Base-by-base conservation (phyloP, 768 basidiomycete genomes). In the Leccinum arenicola region DNA sequence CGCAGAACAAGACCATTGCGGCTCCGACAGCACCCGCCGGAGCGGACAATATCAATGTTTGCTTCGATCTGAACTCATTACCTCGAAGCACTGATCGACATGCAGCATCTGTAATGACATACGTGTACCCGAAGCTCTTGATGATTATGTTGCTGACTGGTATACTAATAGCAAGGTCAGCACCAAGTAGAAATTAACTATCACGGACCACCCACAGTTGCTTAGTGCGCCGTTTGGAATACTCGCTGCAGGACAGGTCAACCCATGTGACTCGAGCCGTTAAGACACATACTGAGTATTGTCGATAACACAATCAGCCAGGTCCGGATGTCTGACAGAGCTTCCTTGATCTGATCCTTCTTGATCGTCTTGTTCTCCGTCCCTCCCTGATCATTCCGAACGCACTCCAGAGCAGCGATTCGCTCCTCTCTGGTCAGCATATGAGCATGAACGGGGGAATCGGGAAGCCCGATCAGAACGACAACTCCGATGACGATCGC, bases 381-480 rank as follows among this genome's bases (percentile, higher is more conserved):
- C 1, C 86, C 87, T 47, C 84, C 83, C 61, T 84, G 81, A 61
- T 86, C 85, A 59, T 86, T 78, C n/a, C 84, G 82, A 10, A 88
- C 84, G 43, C 87, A 80, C 67, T 88, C 87, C 45, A 87, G 70
- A 3, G 78, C 84, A 43, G 85, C 85, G 49, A 87, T 78, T 4
- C 84, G 78, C 62, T 88, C 86, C 64, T 86, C 82, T 55, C 75
- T 76, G 0, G 79, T 83, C 15, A 87, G 74, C 65, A 84, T 78
- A 5, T 64, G 70, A 1, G 86, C 85, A 61, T 82, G 80, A 3
- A 86, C 82, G 4, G 85, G 86, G 0, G 85, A 87, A 66, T 88
- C 85, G 1, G 86, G 85, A 15, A 88, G 74, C 81, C 79, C 84
- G 10, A 87, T 71, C 9, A 87, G 67, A 3, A 87, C 82, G 49